These are phyloP conservation scores for Neocucurbitaria cava DNA, from an alignment of 2,329 filamentous ascomycete genomes.

Conservation along the genomic window DNA sequence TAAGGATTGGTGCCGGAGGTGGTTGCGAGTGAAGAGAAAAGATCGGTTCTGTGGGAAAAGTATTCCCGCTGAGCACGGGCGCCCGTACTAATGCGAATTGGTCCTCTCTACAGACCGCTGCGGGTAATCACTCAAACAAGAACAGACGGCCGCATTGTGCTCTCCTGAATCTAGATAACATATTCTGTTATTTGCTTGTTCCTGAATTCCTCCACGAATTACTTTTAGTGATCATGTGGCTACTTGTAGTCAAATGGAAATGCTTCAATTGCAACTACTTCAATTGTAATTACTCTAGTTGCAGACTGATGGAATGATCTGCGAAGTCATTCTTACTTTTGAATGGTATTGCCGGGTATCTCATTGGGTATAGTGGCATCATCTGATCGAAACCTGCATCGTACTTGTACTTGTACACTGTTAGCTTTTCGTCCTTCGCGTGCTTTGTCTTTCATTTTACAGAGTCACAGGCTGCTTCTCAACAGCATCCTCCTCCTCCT, in stretches of 20 bases:
- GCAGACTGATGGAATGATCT: not conserved
- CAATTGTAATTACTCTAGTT: not conserved
- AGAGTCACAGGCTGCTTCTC: constrained; percentile 5
- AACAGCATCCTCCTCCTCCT: constrained; percentile 28
- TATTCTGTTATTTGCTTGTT: not conserved
- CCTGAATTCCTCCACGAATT: not conserved
- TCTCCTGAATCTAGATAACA: not conserved
- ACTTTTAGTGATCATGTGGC: not conserved
- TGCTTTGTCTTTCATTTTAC: not conserved
- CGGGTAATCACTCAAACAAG: not conserved
- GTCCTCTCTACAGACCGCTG: not conserved
- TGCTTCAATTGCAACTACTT: not conserved
- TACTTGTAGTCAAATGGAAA: not conserved
- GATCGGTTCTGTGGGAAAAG: constrained; percentile 16
- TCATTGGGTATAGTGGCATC: not conserved
- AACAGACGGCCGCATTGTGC: not conserved
- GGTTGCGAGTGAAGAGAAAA: constrained; percentile 9
- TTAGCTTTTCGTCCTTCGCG: not conserved
- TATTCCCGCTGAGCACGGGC: constrained; percentile 14
- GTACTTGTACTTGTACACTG: not conserved
- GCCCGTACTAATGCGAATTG: constrained; percentile 3
- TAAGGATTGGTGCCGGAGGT: constrained; percentile 13
- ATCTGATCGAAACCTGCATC: not conserved
- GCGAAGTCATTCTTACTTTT: not conserved
- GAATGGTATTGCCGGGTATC: constrained; percentile 20